These are phyloP conservation scores for Huiozyma sinensis DNA, from an alignment of 805 yeast species.

Conservation along the genomic window DNA sequence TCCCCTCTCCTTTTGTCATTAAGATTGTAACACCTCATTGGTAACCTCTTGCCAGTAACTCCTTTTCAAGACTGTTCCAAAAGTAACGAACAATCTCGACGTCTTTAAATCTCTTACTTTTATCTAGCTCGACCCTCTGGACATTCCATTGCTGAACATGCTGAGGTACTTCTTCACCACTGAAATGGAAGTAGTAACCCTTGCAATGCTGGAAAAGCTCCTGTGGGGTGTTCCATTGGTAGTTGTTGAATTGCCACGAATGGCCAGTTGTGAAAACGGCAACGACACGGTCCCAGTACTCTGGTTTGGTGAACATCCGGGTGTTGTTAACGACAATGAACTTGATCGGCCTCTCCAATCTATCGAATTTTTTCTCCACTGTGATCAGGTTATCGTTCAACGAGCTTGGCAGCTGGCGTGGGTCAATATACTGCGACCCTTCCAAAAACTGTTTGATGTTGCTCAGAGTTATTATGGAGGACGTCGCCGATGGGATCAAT, in stretches of 20 bases:
- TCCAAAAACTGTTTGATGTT: constrained; percentile 64
- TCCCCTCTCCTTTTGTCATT: neutral
- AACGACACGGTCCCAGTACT: constrained; percentile 95
- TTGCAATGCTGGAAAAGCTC: constrained; percentile 69
- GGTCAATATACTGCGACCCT: constrained; percentile 55
- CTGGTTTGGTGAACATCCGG: constrained; percentile 81
- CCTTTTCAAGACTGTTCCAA: constrained; percentile 76
- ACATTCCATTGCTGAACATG: constrained; percentile 84
- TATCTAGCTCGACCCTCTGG: constrained; percentile 63
- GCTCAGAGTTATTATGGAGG: constrained; percentile 53
- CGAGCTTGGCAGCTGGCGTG: constrained; percentile 29
- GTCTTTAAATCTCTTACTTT: constrained; percentile 77
- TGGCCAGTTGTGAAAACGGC: constrained; percentile 97
- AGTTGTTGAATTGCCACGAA: constrained; percentile 88
- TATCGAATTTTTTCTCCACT: constrained; percentile 25
- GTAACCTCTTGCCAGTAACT: constrained; percentile 60
- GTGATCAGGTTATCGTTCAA: constrained; percentile 23
- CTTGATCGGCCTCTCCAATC: constrained; percentile 22
- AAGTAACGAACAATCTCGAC: constrained; percentile 74
- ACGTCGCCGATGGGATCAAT: constrained; percentile 68
- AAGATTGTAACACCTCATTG: constrained; percentile 6
- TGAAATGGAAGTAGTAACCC: constrained; percentile 70
- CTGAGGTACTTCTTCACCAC: constrained; percentile 70
- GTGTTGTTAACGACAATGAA: constrained; percentile 74
- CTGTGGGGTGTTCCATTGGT: constrained; percentile 74